Conservation (phyloP, 805 yeast species). For the Ogataea glucozyma region DNA sequence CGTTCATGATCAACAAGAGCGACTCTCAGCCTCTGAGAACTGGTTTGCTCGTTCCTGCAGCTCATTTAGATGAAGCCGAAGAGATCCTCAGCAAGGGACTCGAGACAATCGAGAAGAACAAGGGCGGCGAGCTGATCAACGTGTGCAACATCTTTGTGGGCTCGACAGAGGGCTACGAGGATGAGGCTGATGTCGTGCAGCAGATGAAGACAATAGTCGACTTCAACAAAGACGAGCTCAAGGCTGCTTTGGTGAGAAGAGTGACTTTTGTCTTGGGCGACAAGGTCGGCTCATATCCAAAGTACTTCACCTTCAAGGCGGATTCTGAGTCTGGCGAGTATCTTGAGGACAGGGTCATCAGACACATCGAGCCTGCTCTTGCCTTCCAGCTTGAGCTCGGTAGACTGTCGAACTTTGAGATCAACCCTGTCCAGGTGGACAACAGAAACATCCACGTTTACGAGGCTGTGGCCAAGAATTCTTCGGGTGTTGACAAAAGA, state of each 20-base stretch:
- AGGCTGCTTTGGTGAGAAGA: slow-evolving; percentile 80
- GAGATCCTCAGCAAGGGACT: slow-evolving; percentile 76
- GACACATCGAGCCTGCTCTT: slow-evolving; percentile 97
- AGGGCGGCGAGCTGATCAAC: slow-evolving; percentile 56
- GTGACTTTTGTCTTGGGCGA: slow-evolving; percentile 87
- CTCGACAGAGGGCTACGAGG: slow-evolving; percentile 68
- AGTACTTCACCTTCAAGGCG: slow-evolving; percentile 85
- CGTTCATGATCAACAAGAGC: slow-evolving; percentile 71
- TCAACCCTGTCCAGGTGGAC: slow-evolving; percentile 92
- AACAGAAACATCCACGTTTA: slow-evolving; percentile 97
- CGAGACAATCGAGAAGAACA: slow-evolving; percentile 59
- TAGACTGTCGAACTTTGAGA: slow-evolving; percentile 90
- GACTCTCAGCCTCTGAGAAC: slow-evolving; percentile 74
- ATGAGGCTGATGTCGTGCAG: slow-evolving; percentile 66
- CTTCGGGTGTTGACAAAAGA: slow-evolving; percentile 85
- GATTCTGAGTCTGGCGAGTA: slow-evolving; percentile 63
- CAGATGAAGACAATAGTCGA: slow-evolving; percentile 66
- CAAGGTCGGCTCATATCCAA: slow-evolving; percentile 85
- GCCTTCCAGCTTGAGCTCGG: slow-evolving; percentile 96
- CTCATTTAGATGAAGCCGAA: slow-evolving; percentile 87
- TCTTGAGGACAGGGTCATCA: slow-evolving; percentile 85
- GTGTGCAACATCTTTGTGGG: slow-evolving; percentile 81
- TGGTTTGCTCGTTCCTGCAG: slow-evolving; percentile 80
- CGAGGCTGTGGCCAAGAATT: slow-evolving; percentile 92
- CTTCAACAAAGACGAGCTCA: slow-evolving; percentile 69